Evolutionary conservation across 768 basidiomycete species (phyloP).

Genomic region (Pisolithus albus): DNA sequence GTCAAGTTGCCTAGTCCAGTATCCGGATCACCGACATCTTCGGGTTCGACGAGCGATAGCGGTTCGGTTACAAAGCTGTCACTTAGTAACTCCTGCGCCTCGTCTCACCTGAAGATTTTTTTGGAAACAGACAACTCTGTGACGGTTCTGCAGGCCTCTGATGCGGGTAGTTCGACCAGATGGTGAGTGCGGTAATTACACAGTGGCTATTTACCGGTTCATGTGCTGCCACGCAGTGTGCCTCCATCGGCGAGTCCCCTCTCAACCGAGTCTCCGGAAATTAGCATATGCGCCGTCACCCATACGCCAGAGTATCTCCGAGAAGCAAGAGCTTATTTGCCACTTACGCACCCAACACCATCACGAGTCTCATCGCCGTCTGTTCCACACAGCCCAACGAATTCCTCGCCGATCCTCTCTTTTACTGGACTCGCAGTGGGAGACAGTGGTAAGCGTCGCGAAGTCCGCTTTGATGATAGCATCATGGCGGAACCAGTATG

Average conservation of each 20-base stretch:
- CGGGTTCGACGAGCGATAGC: slow-evolving; percentile 26
- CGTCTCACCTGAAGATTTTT: slow-evolving; percentile 6
- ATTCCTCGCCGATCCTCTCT: slow-evolving; percentile 25
- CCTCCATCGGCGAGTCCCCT: slow-evolving; percentile 25
- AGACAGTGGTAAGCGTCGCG: slow-evolving; percentile 24
- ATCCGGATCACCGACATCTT: slow-evolving; percentile 16
- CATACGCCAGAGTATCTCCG: slow-evolving; percentile 28
- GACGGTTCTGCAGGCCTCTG: slow-evolving; percentile 20
- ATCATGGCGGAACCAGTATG: slow-evolving; percentile 24
- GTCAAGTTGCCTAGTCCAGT: slow-evolving; percentile 24
- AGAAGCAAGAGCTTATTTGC: slow-evolving; percentile 27
- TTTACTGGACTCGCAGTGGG: slow-evolving; percentile 23
- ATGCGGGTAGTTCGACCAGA: slow-evolving; percentile 7
- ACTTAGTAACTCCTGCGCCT: slow-evolving; percentile 4
- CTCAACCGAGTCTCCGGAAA: slow-evolving; percentile 28
- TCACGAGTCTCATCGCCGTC: slow-evolving; percentile 9
- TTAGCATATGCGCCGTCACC: slow-evolving; percentile 21
- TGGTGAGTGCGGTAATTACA: slow-evolving; percentile 6
- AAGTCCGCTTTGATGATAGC: slow-evolving; percentile 29
- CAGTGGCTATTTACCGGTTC: neutral
- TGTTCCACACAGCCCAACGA: slow-evolving; percentile 14
- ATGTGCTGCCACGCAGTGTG: slow-evolving; percentile 10
- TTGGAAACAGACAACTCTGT: slow-evolving; percentile 4
- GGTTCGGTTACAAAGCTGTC: slow-evolving; percentile 14
- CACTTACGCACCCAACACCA: slow-evolving; percentile 20